Percentiles rank a stretch among this genome's conserved stretches.
These are phyloP conservation scores for Trichoderma sp. DNA, from an alignment of 2,329 filamentous ascomycete genomes.

Conservation along the genomic window DNA sequence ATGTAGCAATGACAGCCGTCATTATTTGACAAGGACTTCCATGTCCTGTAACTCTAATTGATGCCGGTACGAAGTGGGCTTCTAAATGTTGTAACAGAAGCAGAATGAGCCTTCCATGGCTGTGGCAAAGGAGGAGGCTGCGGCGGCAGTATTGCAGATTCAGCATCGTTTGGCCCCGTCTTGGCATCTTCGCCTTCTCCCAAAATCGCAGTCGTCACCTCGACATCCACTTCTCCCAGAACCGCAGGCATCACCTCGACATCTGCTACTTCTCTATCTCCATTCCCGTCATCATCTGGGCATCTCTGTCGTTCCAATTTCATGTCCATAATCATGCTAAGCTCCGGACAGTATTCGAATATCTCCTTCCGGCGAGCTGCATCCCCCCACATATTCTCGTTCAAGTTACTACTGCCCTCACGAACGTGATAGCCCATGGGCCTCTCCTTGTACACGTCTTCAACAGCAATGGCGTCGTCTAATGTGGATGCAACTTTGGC, in stretches of 20 bases:
- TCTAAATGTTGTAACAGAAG: not conserved
- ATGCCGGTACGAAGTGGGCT: not conserved
- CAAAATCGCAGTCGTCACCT: not conserved
- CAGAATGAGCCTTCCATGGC: not conserved
- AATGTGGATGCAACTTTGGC: slow-evolving; percentile 47
- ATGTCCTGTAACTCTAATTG: not conserved
- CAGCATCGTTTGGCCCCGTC: not conserved
- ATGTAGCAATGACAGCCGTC: not conserved
- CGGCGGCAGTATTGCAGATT: not conserved
- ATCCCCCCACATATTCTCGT: slow-evolving; percentile 50
- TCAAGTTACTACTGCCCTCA: slow-evolving; percentile 44
- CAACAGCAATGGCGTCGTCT: slow-evolving; percentile 49
- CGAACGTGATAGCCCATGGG: slow-evolving; percentile 58
- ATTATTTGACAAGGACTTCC: not conserved
- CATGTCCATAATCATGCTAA: slow-evolving; percentile 58
- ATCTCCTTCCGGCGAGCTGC: slow-evolving; percentile 46
- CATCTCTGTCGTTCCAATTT: slow-evolving; percentile 54
- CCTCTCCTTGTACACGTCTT: slow-evolving; percentile 50
- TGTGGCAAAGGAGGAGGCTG: slow-evolving; percentile 26
- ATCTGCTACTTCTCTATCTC: not conserved
- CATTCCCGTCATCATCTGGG: slow-evolving; percentile 25
- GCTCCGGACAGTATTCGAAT: slow-evolving; percentile 58
- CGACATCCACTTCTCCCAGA: not conserved
- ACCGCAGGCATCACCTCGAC: not conserved
- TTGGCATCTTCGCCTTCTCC: not conserved